A percentile compares a stretch with the other conserved stretches of the same genome.
These are phyloP conservation scores for Cyclotella atomus DNA, from an alignment of 108 stramenopile genomes.

Conservation along the genomic window DNA sequence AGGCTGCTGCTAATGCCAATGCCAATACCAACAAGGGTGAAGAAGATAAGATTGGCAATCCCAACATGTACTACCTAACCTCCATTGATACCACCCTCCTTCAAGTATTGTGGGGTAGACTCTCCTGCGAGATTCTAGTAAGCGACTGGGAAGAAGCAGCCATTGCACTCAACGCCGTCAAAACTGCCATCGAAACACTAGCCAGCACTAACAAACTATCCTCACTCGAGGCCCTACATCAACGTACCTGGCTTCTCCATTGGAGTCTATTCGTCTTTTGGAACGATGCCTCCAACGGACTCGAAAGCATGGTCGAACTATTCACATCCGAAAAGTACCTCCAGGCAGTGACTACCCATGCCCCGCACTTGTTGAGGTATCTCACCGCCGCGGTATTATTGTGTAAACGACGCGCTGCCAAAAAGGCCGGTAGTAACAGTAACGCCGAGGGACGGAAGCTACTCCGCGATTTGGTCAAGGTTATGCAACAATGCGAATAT, in stretches of 20 bases:
- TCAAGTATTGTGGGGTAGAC: constrained; percentile 91
- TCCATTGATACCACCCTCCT: constrained; percentile 67
- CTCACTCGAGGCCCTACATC: constrained; percentile 90
- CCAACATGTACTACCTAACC: constrained; percentile 82
- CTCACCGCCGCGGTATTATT: constrained; percentile 96
- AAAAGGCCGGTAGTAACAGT: constrained; percentile 65
- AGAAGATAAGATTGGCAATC: constrained; percentile 70
- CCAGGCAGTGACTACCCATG: constrained; percentile 98
- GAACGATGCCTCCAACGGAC: constrained; percentile 89
- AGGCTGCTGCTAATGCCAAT: constrained; percentile 20
- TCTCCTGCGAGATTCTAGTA: constrained; percentile 91
- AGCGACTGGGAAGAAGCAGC: constrained; percentile 90
- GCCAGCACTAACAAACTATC: constrained; percentile 65
- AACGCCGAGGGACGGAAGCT: constrained; percentile 72
- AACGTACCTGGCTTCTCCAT: constrained; percentile 98
- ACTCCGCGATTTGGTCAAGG: constrained; percentile 87
- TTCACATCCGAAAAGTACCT: constrained; percentile 90
- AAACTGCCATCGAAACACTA: constrained; percentile 79
- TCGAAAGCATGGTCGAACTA: constrained; percentile 89
- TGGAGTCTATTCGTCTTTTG: constrained; percentile 99
- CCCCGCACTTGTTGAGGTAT: constrained; percentile 98
- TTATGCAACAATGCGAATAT: constrained; percentile 94
- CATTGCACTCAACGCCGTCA: constrained; percentile 84
- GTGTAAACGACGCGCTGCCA: constrained; percentile 88
- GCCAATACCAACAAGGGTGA: too few relatives aligned